Evolutionary conservation across 192 early-diverging fungal species (phyloP), one percentile per base, ranked within the genome.

Genomic region (Gaertneriomyces semiglobifer): DNA sequence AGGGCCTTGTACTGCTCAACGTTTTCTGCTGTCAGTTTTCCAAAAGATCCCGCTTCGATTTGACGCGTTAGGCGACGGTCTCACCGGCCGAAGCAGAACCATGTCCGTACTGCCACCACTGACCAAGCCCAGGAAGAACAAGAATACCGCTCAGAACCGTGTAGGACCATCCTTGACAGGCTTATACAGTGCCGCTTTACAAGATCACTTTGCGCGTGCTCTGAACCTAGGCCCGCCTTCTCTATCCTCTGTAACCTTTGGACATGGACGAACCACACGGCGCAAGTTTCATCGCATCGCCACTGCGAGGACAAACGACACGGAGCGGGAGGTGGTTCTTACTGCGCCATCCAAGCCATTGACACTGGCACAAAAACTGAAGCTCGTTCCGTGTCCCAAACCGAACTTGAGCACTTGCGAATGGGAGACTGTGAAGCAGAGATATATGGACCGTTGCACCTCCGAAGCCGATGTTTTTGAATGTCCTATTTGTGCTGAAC

Each of bases 401-500:
- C 18, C 46, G 18, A 44, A 46, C 20, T 48, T 69, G 9, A 39
- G 25, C n/a, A 3, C 4, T 10, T 20, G 20, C 19, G 60, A 55
- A 0, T 69, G 68, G 68, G 41, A 69, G 12, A 14, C 0, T 0
- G 50, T 64, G 2, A 69, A 69, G 60, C 18, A 8, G 8, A 16
- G 12, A 11, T 65, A 44, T 9, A 19, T 48, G 38, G 41, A 44
- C 14, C 39, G 68, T 33, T 33, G 25, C 25, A 33, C 25, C 1
- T 33, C 25, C 1, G 25, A 33, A 33, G 25, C 25, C 33, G 6
- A 14, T 48, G 19, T 7, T 39, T 10, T 16, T 20, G 20, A 46
- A 12, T 69, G 68, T 39, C 48, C 68, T 14, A 69, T 69, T 16
- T 69, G 68, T 41, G 60, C 63, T 20, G 68, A 69, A 44, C 38